A percentile compares a stretch with the other conserved stretches of the same genome.
phyloP scores from a whole-genome alignment of 768 basidiomycete genomes.

The Pulveroboletus sp. region DNA sequence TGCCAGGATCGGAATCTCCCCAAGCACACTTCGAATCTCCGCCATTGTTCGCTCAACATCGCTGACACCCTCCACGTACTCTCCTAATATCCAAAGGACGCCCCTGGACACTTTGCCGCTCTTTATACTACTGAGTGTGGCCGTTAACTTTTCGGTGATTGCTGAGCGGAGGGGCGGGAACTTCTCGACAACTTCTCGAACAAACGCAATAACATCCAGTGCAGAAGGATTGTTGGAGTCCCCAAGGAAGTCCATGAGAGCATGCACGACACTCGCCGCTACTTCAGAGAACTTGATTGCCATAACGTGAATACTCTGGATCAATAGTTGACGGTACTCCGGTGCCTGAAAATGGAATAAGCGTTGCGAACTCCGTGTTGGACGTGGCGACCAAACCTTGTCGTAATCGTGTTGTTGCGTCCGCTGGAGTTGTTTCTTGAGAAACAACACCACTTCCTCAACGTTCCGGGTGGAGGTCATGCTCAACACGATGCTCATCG shows the following conservation, averaged over 20 bases:
- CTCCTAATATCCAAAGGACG: constrained; percentile 96
- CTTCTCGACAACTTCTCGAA: constrained; percentile 93
- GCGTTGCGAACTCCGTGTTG: background rate
- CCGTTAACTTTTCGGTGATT: constrained; percentile 81
- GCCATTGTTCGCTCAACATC: constrained; percentile 72
- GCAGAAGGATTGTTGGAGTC: constrained; percentile 95
- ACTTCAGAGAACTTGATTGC: constrained; percentile 97
- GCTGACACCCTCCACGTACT: constrained; percentile 68
- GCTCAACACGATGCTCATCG: constrained; percentile 81
- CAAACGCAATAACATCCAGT: constrained; percentile 88
- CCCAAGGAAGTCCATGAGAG: constrained; percentile 89
- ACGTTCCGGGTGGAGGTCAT: constrained; percentile 94
- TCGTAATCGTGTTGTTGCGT: constrained; percentile 91
- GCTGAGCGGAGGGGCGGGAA: constrained; percentile 82
- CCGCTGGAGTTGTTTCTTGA: constrained; percentile 95
- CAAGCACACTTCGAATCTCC: constrained; percentile 79
- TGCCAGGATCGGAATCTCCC: constrained; percentile 96
- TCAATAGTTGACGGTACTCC: constrained; percentile 93
- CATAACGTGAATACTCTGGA: constrained; percentile 94
- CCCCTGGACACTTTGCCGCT: constrained; percentile 97
- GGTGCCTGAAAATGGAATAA: constrained; percentile 52
- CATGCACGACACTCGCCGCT: constrained; percentile 91
- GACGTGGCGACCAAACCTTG: constrained; percentile 49
- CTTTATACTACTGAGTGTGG: constrained; percentile 81
- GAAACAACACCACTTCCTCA: constrained; percentile 91